Evolutionary conservation across 1,284 basidiomycete genomes (phyloP), one percentile per base, ranked within the genome.

Genomic region (Trametes hirsuta): DNA sequence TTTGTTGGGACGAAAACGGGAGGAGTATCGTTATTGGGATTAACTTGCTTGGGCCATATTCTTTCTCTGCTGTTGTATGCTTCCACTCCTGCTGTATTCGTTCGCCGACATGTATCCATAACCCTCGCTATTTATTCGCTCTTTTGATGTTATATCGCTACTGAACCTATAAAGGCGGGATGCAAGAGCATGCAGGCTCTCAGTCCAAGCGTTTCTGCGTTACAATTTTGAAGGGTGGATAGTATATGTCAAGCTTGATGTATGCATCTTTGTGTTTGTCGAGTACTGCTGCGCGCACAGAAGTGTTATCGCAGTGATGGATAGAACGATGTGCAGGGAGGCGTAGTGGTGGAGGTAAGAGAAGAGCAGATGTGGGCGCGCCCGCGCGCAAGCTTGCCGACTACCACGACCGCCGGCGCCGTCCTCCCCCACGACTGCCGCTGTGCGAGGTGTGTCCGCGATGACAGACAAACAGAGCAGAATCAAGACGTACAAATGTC

Each of bases 401-500:
- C 39, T 40, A 44, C 21, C 42, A 40, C 39, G 39, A 40, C 39
- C 39, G 39, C 30, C 39, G 39, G 4, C 39, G 4, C 39, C 39
- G 39, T 40, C 39, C 30, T 30, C 30, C 30, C 30, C 30, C 30
- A 30, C 30, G 30, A 30, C 30, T 30, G 39, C 39, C 14, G 11
- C n/a, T 40, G 39, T 12, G 39, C n/a, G 39, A 12, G 39, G 12
- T 18, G 39, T 18, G 39, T 47, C 22, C 11, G 45, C 25, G 24
- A 40, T 18, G 39, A 40, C 34, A 49, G 22, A 22, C 9, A 22
- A 12, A 48, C 12, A 25, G 18, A 8, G n/a, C 25, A 49, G 36
- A 39, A 9, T 18, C 15, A 48, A 59, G 37, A 64, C 64, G 61
- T 65, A 65, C 53, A 39, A 47, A 49, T 34, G 34, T 11, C 34